Percentiles rank a stretch among this genome's conserved stretches.
Conservation (phyloP, 202 grass and related monocot genomes). For the Miscanthus sacchariflorus region DNA sequence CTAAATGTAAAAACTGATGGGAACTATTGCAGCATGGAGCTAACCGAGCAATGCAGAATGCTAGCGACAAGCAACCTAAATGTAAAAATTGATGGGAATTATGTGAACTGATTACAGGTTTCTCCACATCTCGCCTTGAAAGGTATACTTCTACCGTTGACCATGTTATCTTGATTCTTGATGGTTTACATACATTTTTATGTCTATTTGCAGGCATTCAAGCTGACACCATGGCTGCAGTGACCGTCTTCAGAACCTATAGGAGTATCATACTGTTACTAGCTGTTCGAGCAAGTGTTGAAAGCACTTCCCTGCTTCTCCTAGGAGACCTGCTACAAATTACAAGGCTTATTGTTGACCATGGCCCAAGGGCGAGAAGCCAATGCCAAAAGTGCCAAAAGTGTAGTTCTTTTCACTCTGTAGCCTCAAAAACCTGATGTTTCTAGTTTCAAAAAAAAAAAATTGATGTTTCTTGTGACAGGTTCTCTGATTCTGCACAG, state of each 20-base stretch:
- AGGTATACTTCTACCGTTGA: background rate
- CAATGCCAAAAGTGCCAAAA: background rate
- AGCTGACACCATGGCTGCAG: background rate
- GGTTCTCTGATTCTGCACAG: background rate
- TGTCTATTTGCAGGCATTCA: background rate
- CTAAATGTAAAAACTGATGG: background rate
- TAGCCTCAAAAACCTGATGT: too few species aligned
- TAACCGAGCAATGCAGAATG: background rate
- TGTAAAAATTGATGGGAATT: background rate
- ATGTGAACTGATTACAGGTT: background rate
- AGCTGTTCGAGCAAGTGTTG: too few species aligned
- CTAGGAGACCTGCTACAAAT: background rate
- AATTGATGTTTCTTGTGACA: background rate
- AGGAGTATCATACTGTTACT: too few species aligned
- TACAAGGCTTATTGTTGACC: background rate
- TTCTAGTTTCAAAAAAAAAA: too few species aligned
- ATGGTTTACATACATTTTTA: too few species aligned
- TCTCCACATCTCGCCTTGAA: too few species aligned
- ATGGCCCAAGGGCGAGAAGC: background rate
- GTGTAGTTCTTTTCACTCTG: background rate
- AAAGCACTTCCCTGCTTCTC: background rate
- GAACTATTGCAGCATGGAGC: accelerated
- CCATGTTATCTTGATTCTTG: background rate
- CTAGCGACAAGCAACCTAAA: background rate
- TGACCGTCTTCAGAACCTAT: too few species aligned